phyloP scores from a whole-genome alignment of 352 stramenopile species.

The Pythium dissimile region DNA sequence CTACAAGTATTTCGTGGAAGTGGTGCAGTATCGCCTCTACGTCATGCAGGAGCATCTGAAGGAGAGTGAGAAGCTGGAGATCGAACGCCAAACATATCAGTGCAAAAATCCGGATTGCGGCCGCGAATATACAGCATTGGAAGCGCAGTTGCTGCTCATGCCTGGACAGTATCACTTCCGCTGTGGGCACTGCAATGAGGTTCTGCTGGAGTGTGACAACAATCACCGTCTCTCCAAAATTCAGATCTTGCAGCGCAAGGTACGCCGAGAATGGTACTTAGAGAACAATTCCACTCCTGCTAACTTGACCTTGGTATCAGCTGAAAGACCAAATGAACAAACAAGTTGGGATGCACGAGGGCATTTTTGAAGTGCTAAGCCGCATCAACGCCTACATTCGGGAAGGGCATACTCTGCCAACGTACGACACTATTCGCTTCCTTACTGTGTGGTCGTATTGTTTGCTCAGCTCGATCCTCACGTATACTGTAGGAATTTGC shows the following conservation, averaged over 20 bases:
- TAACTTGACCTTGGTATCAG: conserved; percentile 13
- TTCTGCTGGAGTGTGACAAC: conserved; percentile 87
- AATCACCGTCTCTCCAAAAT: conserved; percentile 76
- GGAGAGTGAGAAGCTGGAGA: conserved; percentile 82
- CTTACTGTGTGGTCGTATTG: not conserved
- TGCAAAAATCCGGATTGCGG: conserved; percentile 84
- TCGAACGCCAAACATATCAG: conserved; percentile 84
- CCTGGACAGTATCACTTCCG: conserved; percentile 81
- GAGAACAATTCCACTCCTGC: not conserved
- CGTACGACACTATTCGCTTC: conserved; percentile 28
- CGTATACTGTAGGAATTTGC: conserved; percentile 52
- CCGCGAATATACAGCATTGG: conserved; percentile 82
- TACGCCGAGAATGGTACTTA: conserved; percentile 6
- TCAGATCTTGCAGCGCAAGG: conserved; percentile 76
- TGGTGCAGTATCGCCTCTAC: conserved; percentile 86
- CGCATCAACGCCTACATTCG: conserved; percentile 81
- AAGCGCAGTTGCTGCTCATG: conserved; percentile 80
- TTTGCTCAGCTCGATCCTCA: not conserved
- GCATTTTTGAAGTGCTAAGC: conserved; percentile 80
- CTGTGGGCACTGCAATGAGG: conserved; percentile 83
- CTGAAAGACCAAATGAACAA: conserved; percentile 91
- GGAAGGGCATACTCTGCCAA: conserved; percentile 66
- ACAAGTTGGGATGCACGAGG: conserved; percentile 76
- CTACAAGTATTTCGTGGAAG: conserved; percentile 91
- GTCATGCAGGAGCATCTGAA: conserved; percentile 86